These are phyloP conservation scores for Xerocomus amazonicus DNA, from an alignment of 1,284 basidiomycete genomes.

Conservation along the genomic window DNA sequence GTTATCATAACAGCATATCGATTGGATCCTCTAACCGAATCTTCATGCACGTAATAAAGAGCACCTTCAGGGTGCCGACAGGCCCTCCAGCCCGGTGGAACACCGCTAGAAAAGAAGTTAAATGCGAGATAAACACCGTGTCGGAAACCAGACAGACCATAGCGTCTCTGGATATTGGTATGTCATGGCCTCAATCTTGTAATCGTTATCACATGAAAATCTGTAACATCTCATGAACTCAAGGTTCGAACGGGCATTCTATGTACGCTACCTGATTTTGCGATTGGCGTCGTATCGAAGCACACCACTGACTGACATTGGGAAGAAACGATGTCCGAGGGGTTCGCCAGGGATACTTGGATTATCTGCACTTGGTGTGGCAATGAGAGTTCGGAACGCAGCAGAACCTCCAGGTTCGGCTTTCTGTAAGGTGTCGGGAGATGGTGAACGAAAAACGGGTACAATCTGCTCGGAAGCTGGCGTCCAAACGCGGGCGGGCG, in stretches of 20 bases:
- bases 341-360: slow-evolving; percentile 11
- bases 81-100: slow-evolving; percentile 26
- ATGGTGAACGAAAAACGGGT: neutral
- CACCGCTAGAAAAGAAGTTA: slow-evolving; percentile 8
- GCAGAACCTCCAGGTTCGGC: neutral
- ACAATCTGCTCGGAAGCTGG: neutral
- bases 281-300: slow-evolving; percentile 17
- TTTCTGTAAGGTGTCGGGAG: neutral
- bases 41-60: slow-evolving; percentile 27
- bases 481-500: slow-evolving; percentile 9
- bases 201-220: neutral
- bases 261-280: slow-evolving; percentile 12
- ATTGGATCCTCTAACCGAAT: slow-evolving; percentile 22
- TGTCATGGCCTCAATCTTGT: slow-evolving; percentile 18
- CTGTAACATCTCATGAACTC: slow-evolving; percentile 14
- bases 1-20: neutral
- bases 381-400: neutral
- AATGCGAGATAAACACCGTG: no score
- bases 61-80: slow-evolving; percentile 30
- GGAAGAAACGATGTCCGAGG: slow-evolving; percentile 4
- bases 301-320: slow-evolving; percentile 15
- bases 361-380: slow-evolving; percentile 10
- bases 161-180: slow-evolving; percentile 15
- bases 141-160: slow-evolving; percentile 14
- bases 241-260: neutral